Base-by-base conservation (phyloP, 2,329 filamentous ascomycete species). In the Colletotrichum horii region DNA sequence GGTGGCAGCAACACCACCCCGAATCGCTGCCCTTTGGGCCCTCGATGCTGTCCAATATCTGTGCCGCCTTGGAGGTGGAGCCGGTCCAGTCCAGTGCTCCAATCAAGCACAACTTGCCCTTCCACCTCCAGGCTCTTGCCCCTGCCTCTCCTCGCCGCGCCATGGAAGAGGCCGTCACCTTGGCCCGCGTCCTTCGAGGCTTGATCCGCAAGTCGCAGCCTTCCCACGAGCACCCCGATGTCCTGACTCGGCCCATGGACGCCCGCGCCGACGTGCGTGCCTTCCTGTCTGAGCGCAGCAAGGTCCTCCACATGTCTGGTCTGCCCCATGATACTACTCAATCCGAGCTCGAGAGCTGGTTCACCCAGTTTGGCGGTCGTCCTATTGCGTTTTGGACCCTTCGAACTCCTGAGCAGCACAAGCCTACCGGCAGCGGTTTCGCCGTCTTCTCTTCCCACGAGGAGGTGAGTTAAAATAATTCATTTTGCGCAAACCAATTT, bases 361-460 rank as follows among this genome's bases (percentile, higher is more conserved):
- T 98, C 84, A 99, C 97, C 34, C 97, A 99, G 85, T 99, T 98
- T 83, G 97, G 97, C 78, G 97, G 97, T 66, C 94, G 97, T 58
- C 97, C 97, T 34, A 99, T 99, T 87, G 97, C 97, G 24, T 99
- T 99, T 87, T 99, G 97, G 97, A 99, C 97, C 22, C 91, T 99
- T 66, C 94, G 96, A 77, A 99, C 97, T 16, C 97, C 97, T 4
- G 97, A 99, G 86, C 97, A 98, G 87, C 97, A 98, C 87, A 99
- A 99, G 89, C 97, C 97, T n/a, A 99, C 97, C 12, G 97, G 97
- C 58, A 98, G 96, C 70, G 97, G 97, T 70, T 99, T 99, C 85
- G 97, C 97, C 66, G 96, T 99, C 72, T 99, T 99, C 84, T 98
- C 97, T 78, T 98, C 96, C 62, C 97, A 99, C 83, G 97, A 99